Evolutionary conservation across 148 eudicot species (phyloP).

Genomic region (Chenopodium quinoa): DNA sequence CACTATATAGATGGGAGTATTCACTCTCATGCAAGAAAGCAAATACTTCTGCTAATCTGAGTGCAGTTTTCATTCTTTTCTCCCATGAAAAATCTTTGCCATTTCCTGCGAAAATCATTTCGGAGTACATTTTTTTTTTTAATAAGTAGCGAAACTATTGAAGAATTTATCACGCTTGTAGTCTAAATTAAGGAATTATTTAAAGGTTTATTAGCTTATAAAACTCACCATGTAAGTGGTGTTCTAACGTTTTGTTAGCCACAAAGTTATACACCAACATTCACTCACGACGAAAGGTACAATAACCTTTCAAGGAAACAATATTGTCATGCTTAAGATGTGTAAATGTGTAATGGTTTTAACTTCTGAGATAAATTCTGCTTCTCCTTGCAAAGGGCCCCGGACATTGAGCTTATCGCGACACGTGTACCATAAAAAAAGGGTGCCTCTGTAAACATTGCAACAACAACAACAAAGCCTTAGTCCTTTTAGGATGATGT

Average conservation of each 20-base stretch:
- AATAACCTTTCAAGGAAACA: slow-evolving; percentile 11
- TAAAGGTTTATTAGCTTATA: no score
- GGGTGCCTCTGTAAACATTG: slow-evolving; percentile 17
- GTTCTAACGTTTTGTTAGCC: slow-evolving; percentile 11
- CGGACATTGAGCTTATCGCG: slow-evolving; percentile 25
- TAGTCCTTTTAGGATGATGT: no score
- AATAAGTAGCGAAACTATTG: not conserved
- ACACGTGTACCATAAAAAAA: not conserved
- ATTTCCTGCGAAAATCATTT: not conserved
- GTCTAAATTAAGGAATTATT: not conserved
- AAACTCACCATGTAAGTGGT: slow-evolving; percentile 12
- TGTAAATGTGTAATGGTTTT: not conserved
- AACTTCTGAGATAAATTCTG: slow-evolving; percentile 3
- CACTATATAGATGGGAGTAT: not conserved
- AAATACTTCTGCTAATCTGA: slow-evolving; percentile 6
- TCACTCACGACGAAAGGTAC: not conserved
- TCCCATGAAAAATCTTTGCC: slow-evolving; percentile 13
- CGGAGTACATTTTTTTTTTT: not conserved
- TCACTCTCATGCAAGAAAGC: slow-evolving; percentile 17
- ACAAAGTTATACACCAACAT: slow-evolving; percentile 27
- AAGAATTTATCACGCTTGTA: no score
- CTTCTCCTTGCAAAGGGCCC: slow-evolving; percentile 5
- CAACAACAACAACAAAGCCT: not conserved
- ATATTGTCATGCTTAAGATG: not conserved
- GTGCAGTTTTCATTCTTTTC: slow-evolving; percentile 11